A percentile compares a stretch with the other conserved stretches of the same genome.
Conservation (phyloP, 306 rosid genomes). For the Lithocarpus polystachyus region DNA sequence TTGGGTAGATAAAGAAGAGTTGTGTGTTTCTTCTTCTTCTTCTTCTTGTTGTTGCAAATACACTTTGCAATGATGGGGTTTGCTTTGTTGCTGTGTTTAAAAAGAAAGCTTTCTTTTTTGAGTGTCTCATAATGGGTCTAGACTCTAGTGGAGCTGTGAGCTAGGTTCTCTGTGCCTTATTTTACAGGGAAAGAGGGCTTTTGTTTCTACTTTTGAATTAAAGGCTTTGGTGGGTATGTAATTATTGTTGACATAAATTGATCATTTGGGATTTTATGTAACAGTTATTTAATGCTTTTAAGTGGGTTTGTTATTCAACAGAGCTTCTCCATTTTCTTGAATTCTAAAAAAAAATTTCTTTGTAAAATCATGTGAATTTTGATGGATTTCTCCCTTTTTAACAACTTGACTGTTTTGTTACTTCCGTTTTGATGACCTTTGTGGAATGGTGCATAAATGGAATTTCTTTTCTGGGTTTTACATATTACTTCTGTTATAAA, state of each 20-base stretch:
- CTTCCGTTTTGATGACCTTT: neutral
- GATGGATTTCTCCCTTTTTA: slow-evolving; percentile 1
- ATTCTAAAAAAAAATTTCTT: neutral
- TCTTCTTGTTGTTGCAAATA: slow-evolving; percentile 32
- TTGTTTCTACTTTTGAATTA: slow-evolving; percentile 10
- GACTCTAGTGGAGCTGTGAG: slow-evolving; percentile 14
- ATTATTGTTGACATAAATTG: neutral
- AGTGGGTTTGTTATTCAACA: neutral
- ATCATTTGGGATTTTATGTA: neutral
- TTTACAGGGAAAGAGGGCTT: slow-evolving; percentile 19
- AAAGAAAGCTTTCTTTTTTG: slow-evolving; percentile 9
- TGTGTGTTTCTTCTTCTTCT: slow-evolving; percentile 15
- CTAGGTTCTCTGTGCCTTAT: slow-evolving; percentile 31
- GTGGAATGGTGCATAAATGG: neutral
- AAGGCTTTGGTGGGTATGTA: neutral
- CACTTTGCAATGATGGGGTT: slow-evolving; percentile 37
- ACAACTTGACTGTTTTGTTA: neutral
- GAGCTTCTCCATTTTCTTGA: slow-evolving; percentile 3
- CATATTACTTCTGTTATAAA: neutral
- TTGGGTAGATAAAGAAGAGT: neutral
- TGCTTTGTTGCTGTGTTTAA: slow-evolving; percentile 35
- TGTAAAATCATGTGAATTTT: neutral
- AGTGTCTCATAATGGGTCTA: slow-evolving; percentile 14
- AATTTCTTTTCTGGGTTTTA: slow-evolving; percentile 3
- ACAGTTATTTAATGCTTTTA: neutral